phyloP scores from a whole-genome alignment of 192 early-diverging fungal species.

The Gamsiella multidivaricata region DNA sequence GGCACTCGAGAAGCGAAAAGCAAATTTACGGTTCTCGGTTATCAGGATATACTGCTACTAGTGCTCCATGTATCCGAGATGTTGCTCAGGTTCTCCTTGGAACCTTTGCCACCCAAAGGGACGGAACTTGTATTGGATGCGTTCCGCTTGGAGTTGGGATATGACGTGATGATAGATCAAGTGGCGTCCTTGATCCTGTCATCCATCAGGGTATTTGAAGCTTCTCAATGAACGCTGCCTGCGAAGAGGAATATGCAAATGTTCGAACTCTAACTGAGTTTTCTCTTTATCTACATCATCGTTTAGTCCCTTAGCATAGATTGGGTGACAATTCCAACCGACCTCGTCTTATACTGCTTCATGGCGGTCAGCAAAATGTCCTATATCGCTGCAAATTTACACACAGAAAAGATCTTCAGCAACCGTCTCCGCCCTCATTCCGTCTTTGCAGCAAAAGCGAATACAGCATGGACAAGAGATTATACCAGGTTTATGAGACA shows the following conservation, averaged over 20 bases:
- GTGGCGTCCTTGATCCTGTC: slow-evolving; percentile 24
- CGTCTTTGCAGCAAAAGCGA: not conserved
- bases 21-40: too few species aligned
- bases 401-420: not conserved
- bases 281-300: not conserved
- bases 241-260: too few species aligned
- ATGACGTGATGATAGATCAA: slow-evolving; percentile 30
- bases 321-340: slow-evolving; percentile 4
- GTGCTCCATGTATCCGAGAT: slow-evolving; percentile 10
- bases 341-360: slow-evolving; percentile 27
- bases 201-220: slow-evolving; percentile 32
- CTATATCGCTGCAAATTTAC: not conserved
- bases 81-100: slow-evolving; percentile 25
- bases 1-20: not conserved
- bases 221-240: too few species aligned
- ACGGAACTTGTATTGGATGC: not conserved
- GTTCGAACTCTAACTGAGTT: not conserved
- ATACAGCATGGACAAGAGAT: not conserved
- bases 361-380: slow-evolving; percentile 19
- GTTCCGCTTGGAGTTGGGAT: slow-evolving; percentile 11
- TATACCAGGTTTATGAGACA: not conserved
- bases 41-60: not conserved
- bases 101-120: slow-evolving; percentile 8
- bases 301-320: slow-evolving; percentile 3
- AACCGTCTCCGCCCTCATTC: slow-evolving; percentile 5